These are phyloP conservation scores for Trichosanthes cucumerina DNA, from an alignment of 306 rosid genomes.

Conservation along the genomic window DNA sequence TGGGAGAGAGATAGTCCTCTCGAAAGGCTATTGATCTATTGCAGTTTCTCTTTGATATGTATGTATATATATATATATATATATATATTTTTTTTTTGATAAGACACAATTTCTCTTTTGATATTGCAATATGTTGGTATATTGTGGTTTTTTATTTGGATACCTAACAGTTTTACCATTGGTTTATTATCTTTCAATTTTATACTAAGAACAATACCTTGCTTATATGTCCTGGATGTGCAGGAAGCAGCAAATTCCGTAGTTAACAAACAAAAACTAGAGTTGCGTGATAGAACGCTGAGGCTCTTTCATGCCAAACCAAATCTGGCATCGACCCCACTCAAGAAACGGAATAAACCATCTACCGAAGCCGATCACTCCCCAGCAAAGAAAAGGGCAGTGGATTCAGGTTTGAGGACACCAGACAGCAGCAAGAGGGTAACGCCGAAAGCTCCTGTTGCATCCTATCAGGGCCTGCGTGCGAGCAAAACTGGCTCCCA, in stretches of 20 bases:
- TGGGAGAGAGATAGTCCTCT: no score
- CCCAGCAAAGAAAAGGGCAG: conserved; percentile 38
- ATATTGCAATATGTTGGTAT: no score
- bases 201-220: neutral
- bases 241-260: conserved; percentile 75
- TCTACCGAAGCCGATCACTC: conserved; percentile 20
- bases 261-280: conserved; percentile 43
- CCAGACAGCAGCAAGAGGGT: conserved; percentile 11
- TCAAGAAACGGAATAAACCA: conserved; percentile 35
- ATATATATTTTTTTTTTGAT: no score
- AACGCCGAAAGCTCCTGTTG: conserved; percentile 11
- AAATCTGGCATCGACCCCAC: conserved; percentile 25
- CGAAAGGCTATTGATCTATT: no score
- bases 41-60: no score
- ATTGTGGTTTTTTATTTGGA: no score
- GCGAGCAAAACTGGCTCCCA: conserved; percentile 55
- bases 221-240: conserved; percentile 3
- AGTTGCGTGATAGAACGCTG: conserved; percentile 62
- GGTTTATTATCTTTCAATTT: neutral
- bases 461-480: conserved; percentile 74
- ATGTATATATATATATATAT: no score
- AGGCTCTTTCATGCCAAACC: conserved; percentile 50
- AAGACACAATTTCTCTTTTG: no score
- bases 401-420: neutral
- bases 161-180: neutral